phyloP scores from a whole-genome alignment of 345 rosid genomes.

The Sonneratia caseolaris region DNA sequence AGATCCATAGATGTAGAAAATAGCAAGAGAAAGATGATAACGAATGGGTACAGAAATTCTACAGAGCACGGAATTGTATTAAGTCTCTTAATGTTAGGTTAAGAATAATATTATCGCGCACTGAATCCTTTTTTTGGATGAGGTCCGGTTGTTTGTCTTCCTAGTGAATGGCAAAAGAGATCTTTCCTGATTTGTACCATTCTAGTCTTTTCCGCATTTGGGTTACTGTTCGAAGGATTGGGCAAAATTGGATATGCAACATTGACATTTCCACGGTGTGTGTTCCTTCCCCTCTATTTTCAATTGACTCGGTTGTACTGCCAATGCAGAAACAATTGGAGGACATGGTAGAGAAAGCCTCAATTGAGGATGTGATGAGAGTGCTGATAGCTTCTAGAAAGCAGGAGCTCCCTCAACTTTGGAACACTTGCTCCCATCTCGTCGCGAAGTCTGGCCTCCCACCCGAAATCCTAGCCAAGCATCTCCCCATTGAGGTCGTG shows the following conservation, averaged over 20 bases:
- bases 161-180: slow-evolving; percentile 3
- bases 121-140: too few relatives aligned
- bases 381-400: slow-evolving; percentile 91
- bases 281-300: neutral
- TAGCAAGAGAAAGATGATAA: too few relatives aligned
- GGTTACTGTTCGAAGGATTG: slow-evolving; percentile 17
- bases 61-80: too few relatives aligned
- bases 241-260: neutral
- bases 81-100: too few relatives aligned
- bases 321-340: slow-evolving; percentile 74
- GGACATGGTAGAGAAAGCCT: slow-evolving; percentile 90
- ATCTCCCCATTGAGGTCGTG: slow-evolving; percentile 40
- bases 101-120: too few relatives aligned
- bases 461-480: slow-evolving; percentile 35
- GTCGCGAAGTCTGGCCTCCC: slow-evolving; percentile 76
- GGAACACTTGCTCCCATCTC: slow-evolving; percentile 96
- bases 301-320: slow-evolving; percentile 5
- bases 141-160: neutral
- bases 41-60: too few relatives aligned
- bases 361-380: slow-evolving; percentile 97
- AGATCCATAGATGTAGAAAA: too few relatives aligned
- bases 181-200: slow-evolving; percentile 18
- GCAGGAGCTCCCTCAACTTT: slow-evolving; percentile 94
- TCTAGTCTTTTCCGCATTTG: slow-evolving; percentile 47
- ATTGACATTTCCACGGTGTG: neutral